A percentile compares a stretch with the other conserved stretches of the same genome.
phyloP scores from a whole-genome alignment of 805 yeast genomes.

The Hanseniaspora osmophila region DNA sequence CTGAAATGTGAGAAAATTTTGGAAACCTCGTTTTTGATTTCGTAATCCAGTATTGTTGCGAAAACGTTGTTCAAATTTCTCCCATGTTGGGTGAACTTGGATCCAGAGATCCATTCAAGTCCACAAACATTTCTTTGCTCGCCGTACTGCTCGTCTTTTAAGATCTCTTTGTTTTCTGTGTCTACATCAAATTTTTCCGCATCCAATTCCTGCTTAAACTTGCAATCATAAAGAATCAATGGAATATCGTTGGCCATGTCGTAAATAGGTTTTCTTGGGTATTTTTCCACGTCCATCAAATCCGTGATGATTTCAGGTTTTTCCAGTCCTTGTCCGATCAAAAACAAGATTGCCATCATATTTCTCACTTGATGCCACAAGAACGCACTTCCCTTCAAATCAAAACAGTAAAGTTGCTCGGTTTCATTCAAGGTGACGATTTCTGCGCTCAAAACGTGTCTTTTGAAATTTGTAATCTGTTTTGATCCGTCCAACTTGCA shows the following conservation, averaged over 20 bases:
- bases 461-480: constrained; percentile 66
- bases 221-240: constrained; percentile 73
- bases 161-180: background rate
- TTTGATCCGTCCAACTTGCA: constrained; percentile 91
- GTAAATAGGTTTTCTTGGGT: constrained; percentile 61
- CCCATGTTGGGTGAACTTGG: constrained; percentile 11
- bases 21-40: constrained; percentile 41
- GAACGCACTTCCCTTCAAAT: constrained; percentile 77
- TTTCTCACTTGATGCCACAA: constrained; percentile 97
- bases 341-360: constrained; percentile 72
- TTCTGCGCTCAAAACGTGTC: constrained; percentile 43
- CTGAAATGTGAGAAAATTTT: constrained; percentile 30
- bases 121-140: background rate
- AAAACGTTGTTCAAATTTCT: constrained; percentile 31
- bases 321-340: constrained; percentile 72
- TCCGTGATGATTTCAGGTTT: constrained; percentile 39
- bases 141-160: background rate
- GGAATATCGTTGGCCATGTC: constrained; percentile 89
- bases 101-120: background rate
- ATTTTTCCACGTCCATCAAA: constrained; percentile 40
- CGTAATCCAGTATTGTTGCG: constrained; percentile 41
- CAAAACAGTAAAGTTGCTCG: constrained; percentile 48
- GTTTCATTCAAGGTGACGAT: constrained; percentile 25
- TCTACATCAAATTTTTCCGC: background rate
- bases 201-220: constrained; percentile 29